Evolutionary conservation across 2,329 filamentous ascomycete species (phyloP).

Genomic region (Colletotrichum trifolii): DNA sequence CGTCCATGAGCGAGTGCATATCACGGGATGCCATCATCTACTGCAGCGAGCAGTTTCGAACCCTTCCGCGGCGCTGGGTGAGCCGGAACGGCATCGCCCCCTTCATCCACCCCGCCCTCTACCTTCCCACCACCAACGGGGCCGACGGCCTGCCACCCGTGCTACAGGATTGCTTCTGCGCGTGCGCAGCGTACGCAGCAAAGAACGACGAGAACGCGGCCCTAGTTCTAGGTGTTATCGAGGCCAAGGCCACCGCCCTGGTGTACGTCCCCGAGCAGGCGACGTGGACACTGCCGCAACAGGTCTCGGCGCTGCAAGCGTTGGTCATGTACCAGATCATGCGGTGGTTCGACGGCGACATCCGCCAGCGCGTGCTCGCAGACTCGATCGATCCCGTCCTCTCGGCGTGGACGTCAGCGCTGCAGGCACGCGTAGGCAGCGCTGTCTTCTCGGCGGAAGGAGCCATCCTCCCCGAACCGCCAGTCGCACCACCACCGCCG

Average conservation of each 20-base stretch:
- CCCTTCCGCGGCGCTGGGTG: conserved; percentile 43
- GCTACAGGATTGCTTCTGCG: conserved; percentile 44
- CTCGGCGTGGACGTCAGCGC: conserved; percentile 36
- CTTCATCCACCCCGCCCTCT: conserved; percentile 44
- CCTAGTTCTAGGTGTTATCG: conserved; percentile 40
- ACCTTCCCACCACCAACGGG: conserved; percentile 35
- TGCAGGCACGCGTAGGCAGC: conserved; percentile 34
- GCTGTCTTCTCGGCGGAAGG: conserved; percentile 30
- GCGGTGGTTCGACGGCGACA: conserved; percentile 40
- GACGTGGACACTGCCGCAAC: conserved; percentile 37
- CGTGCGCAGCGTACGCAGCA: conserved; percentile 40
- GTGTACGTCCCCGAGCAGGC: conserved; percentile 35
- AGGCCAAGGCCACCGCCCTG: conserved; percentile 39
- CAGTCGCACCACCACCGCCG: conserved; percentile 1
- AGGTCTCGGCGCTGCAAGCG: conserved; percentile 39
- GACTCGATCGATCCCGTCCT: conserved; percentile 38
- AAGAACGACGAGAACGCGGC: conserved; percentile 42
- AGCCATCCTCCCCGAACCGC: conserved; percentile 20
- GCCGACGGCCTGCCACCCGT: conserved; percentile 39
- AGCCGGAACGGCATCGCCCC: conserved; percentile 39
- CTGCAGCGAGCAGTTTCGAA: conserved; percentile 36
- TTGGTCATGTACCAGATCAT: conserved; percentile 41
- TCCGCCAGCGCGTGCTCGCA: conserved; percentile 39
- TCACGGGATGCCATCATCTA: conserved; percentile 34
- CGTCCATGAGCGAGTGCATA: conserved; percentile 19